Evolutionary conservation across 73 alveolate species (phyloP), one percentile per base, ranked within the genome.

Genomic region (Stentor coeruleus): DNA sequence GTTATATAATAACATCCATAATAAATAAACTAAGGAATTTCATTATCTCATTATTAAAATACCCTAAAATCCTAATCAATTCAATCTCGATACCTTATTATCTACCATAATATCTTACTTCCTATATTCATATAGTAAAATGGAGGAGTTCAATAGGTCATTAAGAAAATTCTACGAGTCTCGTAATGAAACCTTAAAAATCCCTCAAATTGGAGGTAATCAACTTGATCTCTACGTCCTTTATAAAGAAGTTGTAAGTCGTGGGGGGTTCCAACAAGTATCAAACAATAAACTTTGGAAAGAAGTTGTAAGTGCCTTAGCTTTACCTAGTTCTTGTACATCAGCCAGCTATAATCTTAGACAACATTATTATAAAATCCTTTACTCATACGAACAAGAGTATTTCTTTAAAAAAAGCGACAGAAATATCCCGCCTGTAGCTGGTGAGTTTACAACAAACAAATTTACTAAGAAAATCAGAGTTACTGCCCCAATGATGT

Each of bases 131-230:
- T 57, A 20, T 57, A 57, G 28, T 57, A 57, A 74, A 26, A 83
- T 57, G 26, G 83, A 84, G 58, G 82, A 35, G 14, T 84, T 84
- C 60, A 38, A 60, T 14, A 49, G 33, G 74, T 80, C 84, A 30
- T 66, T 84, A 3, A 66, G 83, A 37, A 84, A 84, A 74, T 84
- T 84, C 77, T 84, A 76, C 82, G 90, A 84, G 36, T 37, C 20
- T n/a, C 82, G 90, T 30, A 83, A 83, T 36, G 81, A 60, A 33
- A 36, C 81, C 49, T 74, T 97, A 82, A 97, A 95, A 86, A 93
- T 94, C 80, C 99, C 99, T 6, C 91, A 92, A 81, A 96, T 97
- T 39, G 98, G 99, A 30, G 99, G 99, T 31, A 93, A 94, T 86
- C 98, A 97, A 86, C 88, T 97, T 35, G 99, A 97, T 77, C 91